Base-by-base conservation (phyloP, 2,329 filamentous ascomycete genomes). In the Alternaria alternata region DNA sequence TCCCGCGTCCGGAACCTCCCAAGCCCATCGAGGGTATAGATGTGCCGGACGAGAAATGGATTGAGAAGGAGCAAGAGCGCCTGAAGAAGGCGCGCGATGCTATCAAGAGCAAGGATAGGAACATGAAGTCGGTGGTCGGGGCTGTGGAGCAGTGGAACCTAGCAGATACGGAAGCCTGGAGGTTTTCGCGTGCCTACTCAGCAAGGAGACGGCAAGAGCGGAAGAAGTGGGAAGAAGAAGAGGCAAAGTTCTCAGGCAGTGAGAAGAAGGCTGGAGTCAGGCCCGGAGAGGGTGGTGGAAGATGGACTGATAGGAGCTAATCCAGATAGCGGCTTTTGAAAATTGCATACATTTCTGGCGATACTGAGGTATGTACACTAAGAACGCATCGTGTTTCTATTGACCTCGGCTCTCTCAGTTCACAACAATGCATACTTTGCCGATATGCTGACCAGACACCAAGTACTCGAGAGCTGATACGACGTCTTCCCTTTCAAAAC, bases 131-230 rank as follows among this genome's bases (percentile, higher is more conserved):
- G 12, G 63, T 76, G 30, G 72, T 75, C 7, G 80, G 81, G n/a
- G 78, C 77, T 20, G 79, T 83, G 6, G 83, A 85, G 73, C 75
- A 79, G 47, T 85, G 83, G 69, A 83, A 86, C 73, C 74, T 93
- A 65, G 90, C 88, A 0, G 91, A 94, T 70, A 89, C 88, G 1
- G 91, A 94, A 78, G 88, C 88, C 1, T 94, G 91, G 91, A 87
- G 86, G 70, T 94, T 94, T 72, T 85, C 88, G 5, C 81, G 88
- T 38, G 90, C 91, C 0, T 92, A 86, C 64, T 80, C 88, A 51
- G 90, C 89, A 18, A 80, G 90, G 38, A 81, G 85, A 42, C 79
- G 83, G 26, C 81, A 89, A 46, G 90, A 93, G 81, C 81, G 90
- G 57, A 75, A 82, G 66, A 82, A 85, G 69, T 94, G 90, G 89